Evolutionary conservation across 2,329 filamentous ascomycete genomes (phyloP), one percentile per base, ranked within the genome.

Genomic region (Diaporthe eres): DNA sequence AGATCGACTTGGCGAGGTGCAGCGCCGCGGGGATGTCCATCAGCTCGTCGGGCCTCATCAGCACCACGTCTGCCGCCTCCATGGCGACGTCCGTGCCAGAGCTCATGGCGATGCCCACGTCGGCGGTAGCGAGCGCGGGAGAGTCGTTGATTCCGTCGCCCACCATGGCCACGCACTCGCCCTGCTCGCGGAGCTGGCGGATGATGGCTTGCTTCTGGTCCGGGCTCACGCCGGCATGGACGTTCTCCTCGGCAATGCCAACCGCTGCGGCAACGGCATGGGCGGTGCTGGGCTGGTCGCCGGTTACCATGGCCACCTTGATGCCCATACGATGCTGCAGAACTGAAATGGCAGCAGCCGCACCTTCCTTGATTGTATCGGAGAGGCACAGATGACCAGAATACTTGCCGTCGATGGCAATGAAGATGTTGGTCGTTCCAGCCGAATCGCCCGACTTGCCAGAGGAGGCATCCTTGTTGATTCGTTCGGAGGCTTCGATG

Each of bases 111-210:
- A 99, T 98, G 78, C 97, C 97, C 39, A 98, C 92, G 79, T 98
- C 93, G 15, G 97, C 96, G 0, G 95, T 98, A 0, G 95, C 97
- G 15, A 99, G 91, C 0, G 97, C 97, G 0, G 97, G 97, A 0
- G 95, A 98, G 86, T 99, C 97, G 85, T 99, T 99, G 89, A 99
- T 98, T 57, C 97, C 97, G 83, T 99, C 97, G 71, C 97, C 96
- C 19, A 98, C 96, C 97, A 99, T 99, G 79, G 95, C 97, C 37
- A 98, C 95, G 68, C 94, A 88, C 80, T 95, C 91, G 77, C 95
- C 95, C 70, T 88, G 84, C 0, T 88, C 87, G 85, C 98, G 95
- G 25, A 98, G 89, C 72, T 93, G 87, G 68, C 92, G 90, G 80
- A 99, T 90, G 79, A 98, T 97, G 39, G 90, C 88, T 83, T 97